A percentile compares a stretch with the other conserved stretches of the same genome.
Evolutionary conservation across 2,329 filamentous ascomycete species (phyloP).

Genomic region (Colletotrichum musae): DNA sequence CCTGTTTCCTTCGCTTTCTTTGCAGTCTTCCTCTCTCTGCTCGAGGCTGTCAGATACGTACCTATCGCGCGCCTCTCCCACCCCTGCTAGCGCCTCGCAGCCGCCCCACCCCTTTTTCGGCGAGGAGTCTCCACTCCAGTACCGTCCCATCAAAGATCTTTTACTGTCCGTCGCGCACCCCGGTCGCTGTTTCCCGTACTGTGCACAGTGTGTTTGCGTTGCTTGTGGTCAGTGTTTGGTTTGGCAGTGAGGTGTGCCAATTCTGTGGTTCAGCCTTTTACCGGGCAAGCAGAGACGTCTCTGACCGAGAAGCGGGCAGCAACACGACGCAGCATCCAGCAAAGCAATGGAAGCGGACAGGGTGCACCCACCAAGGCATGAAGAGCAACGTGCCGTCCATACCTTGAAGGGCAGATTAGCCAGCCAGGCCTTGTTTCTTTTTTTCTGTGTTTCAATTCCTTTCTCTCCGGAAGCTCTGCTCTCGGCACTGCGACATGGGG

Average conservation of each 20-base stretch:
- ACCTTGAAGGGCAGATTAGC: background rate
- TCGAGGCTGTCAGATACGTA: slow-evolving; percentile 21
- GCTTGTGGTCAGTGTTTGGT: slow-evolving; percentile 20
- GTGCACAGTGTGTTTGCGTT: slow-evolving; percentile 4
- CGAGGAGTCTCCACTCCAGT: slow-evolving; percentile 7
- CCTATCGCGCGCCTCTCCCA: accelerated
- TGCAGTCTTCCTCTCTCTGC: background rate
- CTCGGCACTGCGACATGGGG: slow-evolving; percentile 24
- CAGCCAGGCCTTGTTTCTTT: no score
- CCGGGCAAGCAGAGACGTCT: no score
- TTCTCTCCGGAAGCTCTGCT: slow-evolving; percentile 7
- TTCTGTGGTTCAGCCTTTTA: background rate
- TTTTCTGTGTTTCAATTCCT: slow-evolving; percentile 28
- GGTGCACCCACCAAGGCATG: no score
- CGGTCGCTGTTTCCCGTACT: slow-evolving; percentile 19
- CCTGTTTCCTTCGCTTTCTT: slow-evolving; percentile 17
- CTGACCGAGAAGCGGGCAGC: no score
- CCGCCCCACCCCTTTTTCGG: slow-evolving; percentile 12
- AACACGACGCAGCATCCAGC: no score
- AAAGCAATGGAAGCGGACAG: no score
- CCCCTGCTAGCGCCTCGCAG: slow-evolving; percentile 28
- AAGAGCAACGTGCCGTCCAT: background rate
- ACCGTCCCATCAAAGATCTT: slow-evolving; percentile 37
- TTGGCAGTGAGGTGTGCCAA: slow-evolving; percentile 14
- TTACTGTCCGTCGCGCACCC: slow-evolving; percentile 29